Conservation (phyloP, 2,329 filamentous ascomycete species). For the Diplocarpon mali region DNA sequence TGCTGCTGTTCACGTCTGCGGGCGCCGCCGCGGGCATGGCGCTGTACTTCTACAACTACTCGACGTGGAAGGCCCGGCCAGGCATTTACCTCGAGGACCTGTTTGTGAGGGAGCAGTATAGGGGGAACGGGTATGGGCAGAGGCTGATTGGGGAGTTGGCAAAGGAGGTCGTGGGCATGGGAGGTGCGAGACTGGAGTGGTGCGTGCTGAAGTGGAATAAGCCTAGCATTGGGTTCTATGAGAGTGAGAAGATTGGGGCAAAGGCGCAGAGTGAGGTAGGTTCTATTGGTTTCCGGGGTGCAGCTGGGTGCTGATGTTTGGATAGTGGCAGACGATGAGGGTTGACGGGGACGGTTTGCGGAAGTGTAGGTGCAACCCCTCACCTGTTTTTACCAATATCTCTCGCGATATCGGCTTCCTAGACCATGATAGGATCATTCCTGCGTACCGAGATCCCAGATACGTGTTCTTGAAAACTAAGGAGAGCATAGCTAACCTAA, state of each 20-base stretch:
- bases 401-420: no score
- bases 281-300: background rate
- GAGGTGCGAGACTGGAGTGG: constrained; percentile 77
- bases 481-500: constrained; percentile 5
- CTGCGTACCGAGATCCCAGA: no score
- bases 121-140: constrained; percentile 72
- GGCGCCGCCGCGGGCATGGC: constrained; percentile 60
- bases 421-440: no score
- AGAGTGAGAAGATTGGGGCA: constrained; percentile 53
- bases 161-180: constrained; percentile 62
- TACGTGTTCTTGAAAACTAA: no score
- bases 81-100: constrained; percentile 92
- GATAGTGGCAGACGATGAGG: constrained; percentile 58
- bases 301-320: background rate
- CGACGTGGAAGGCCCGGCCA: constrained; percentile 77
- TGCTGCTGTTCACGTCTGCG: constrained; percentile 47
- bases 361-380: no score
- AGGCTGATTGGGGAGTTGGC: constrained; percentile 64
- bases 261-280: constrained; percentile 45
- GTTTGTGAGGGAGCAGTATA: constrained; percentile 61
- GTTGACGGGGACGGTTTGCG: constrained; percentile 55
- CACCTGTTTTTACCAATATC: no score
- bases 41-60: constrained; percentile 92
- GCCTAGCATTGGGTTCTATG: constrained; percentile 81
- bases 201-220: constrained; percentile 87